These are phyloP conservation scores for Andrographis paniculata DNA, from an alignment of 305 asterid species.

Conservation along the genomic window DNA sequence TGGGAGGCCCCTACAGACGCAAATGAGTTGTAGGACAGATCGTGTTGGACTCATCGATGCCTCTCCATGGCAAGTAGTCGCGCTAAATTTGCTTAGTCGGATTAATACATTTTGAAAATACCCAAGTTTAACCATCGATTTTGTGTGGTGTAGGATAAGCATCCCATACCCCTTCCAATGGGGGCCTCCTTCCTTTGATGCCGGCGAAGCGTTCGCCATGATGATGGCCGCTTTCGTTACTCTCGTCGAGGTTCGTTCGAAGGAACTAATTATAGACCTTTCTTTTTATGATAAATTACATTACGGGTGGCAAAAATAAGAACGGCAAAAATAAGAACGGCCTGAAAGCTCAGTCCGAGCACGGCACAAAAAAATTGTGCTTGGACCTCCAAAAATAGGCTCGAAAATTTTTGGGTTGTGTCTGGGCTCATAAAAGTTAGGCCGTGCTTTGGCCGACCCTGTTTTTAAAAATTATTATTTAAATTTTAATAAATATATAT, in stretches of 20 bases:
- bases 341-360: too few species aligned
- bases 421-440: too few species aligned
- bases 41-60: conserved; percentile 50
- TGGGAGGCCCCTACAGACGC: conserved; percentile 28
- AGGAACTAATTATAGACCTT: too few species aligned
- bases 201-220: conserved; percentile 64
- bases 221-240: conserved; percentile 61
- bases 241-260: conserved; percentile 38
- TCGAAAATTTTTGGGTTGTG: too few species aligned
- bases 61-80: conserved; percentile 43
- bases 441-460: not conserved
- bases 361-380: too few species aligned
- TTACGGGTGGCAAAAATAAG: too few species aligned
- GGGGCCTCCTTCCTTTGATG: conserved; percentile 59
- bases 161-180: conserved; percentile 59
- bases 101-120: not conserved
- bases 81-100: not conserved
- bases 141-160: conserved; percentile 38
- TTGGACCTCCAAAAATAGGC: too few species aligned
- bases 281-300: too few species aligned
- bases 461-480: too few species aligned
- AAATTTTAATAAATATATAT: too few species aligned
- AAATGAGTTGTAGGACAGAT: conserved; percentile 50
- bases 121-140: not conserved
- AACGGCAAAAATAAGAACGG: too few species aligned